Percentiles rank a stretch among this genome's conserved stretches.
These are phyloP conservation scores for Penicillium psychrofluorescens DNA, from an alignment of 495 filamentous ascomycete species.

Conservation along the genomic window DNA sequence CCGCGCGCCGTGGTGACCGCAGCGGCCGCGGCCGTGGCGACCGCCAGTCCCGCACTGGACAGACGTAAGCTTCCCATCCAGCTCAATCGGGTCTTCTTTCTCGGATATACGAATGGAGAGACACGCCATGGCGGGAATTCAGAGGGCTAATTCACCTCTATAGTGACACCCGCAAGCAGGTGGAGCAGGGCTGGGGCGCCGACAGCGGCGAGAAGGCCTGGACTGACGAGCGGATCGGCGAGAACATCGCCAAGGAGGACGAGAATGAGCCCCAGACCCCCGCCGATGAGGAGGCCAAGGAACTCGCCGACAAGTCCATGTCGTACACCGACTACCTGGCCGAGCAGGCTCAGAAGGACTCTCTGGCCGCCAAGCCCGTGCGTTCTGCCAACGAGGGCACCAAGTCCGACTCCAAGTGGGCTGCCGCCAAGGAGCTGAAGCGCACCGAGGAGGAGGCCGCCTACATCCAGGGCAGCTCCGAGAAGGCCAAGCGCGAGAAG, in stretches of 20 bases:
- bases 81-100: too few species aligned
- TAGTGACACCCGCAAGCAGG: slow-evolving; percentile 89
- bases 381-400: slow-evolving; percentile 87
- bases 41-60: slow-evolving; percentile 69
- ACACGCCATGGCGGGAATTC: not conserved
- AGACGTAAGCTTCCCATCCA: slow-evolving; percentile 50
- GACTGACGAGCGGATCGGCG: slow-evolving; percentile 82
- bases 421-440: slow-evolving; percentile 67
- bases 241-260: slow-evolving; percentile 77
- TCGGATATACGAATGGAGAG: not conserved
- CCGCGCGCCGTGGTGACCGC: slow-evolving; percentile 42
- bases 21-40: slow-evolving; percentile 61
- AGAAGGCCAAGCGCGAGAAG: slow-evolving; percentile 80
- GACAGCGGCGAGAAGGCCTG: slow-evolving; percentile 70
- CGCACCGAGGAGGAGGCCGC: slow-evolving; percentile 64
- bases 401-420: slow-evolving; percentile 87
- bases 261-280: slow-evolving; percentile 53
- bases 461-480: slow-evolving; percentile 66
- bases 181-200: slow-evolving; percentile 83
- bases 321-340: slow-evolving; percentile 83
- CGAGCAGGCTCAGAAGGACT: slow-evolving; percentile 73
- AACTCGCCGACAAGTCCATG: slow-evolving; percentile 82
- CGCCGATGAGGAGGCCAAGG: slow-evolving; percentile 39
- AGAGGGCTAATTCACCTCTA: slow-evolving; percentile 6
- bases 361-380: slow-evolving; percentile 62